Evolutionary conservation across 495 filamentous ascomycete genomes (phyloP), one percentile per base, ranked within the genome.

Genomic region (Lepidopterella palustris): DNA sequence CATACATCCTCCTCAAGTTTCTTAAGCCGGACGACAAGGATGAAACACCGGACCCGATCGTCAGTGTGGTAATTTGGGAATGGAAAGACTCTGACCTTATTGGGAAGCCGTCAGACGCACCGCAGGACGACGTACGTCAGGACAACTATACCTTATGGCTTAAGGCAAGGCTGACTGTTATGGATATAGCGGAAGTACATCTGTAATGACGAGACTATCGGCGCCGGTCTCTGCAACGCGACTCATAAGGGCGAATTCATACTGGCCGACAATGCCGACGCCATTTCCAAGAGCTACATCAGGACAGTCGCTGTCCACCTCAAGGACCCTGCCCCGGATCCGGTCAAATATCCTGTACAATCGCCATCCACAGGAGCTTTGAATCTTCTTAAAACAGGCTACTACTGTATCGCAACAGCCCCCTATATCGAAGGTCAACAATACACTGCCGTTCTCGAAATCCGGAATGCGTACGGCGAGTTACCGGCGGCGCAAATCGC

Each of bases 381-480:
- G 42, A 40, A 56, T 18, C 10, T 39, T 0, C 58, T 83, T 55
- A 87, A 86, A 70, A 99, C 93, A 0, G 93, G 93, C 31, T 99
- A 96, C 76, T 99, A 95, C 74, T 99, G 93, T 65, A 88, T 99
- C 53, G 83, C 87, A 62, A 89, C 91, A 21, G 78, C 77, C 25
- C 53, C 64, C 31, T 90, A 80, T 69, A 79, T 77, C 27, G 76
- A 77, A n/a, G 73, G 77, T 8, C 68, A 80, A 24, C 72, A 85
- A 48, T 99, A 91, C 70, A 82, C 78, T 56, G 93, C 86, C 3
- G 82, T 91, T 21, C 85, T 95, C 49, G 90, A 91, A 69, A 97
- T 97, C 72, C 82, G 90, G 58, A 97, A 97, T 74, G 87, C 93
- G 11, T 99, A 91, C 67, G 93, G 93, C 69, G 92, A 97, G 78